Evolutionary conservation across 2,329 filamentous ascomycete genomes (phyloP).

Genomic region (Exophiala calicioides): DNA sequence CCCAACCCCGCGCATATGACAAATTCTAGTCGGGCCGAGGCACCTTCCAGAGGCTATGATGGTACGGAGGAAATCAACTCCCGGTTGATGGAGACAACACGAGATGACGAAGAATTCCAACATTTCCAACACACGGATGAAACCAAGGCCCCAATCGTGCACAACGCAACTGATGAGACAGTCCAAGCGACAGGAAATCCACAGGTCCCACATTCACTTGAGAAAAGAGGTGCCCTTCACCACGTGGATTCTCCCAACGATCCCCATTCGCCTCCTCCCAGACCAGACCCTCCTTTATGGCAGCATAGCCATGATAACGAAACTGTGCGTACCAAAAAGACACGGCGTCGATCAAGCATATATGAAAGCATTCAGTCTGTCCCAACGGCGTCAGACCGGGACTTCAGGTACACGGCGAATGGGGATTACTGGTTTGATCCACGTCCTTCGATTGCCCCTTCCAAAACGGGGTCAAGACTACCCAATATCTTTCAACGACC

Average conservation of each 20-base stretch:
- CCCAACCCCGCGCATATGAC: constrained; percentile 10
- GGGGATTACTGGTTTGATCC: constrained; percentile 29
- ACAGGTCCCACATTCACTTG: not conserved
- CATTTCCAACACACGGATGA: too few species aligned
- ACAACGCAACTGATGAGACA: too few species aligned
- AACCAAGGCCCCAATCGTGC: too few species aligned
- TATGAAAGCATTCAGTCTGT: constrained; percentile 14
- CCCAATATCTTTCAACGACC: constrained; percentile 9
- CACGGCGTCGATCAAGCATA: constrained; percentile 30
- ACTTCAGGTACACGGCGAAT: constrained; percentile 54
- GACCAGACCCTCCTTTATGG: constrained; percentile 10
- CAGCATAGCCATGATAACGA: constrained; percentile 4
- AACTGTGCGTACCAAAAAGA: not conserved
- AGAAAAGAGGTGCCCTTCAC: not conserved
- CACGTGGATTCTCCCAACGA: not conserved
- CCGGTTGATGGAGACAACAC: too few species aligned
- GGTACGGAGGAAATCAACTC: not conserved
- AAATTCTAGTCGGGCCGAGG: not conserved
- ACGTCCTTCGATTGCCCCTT: not conserved
- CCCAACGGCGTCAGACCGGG: constrained; percentile 33
- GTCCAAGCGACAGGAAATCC: too few species aligned
- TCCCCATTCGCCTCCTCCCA: not conserved
- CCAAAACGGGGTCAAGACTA: not conserved
- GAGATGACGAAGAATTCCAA: not conserved
- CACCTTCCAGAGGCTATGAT: constrained; percentile 2